Base-by-base conservation (phyloP, 208 protist species). In the Leishmania tarentolae region DNA sequence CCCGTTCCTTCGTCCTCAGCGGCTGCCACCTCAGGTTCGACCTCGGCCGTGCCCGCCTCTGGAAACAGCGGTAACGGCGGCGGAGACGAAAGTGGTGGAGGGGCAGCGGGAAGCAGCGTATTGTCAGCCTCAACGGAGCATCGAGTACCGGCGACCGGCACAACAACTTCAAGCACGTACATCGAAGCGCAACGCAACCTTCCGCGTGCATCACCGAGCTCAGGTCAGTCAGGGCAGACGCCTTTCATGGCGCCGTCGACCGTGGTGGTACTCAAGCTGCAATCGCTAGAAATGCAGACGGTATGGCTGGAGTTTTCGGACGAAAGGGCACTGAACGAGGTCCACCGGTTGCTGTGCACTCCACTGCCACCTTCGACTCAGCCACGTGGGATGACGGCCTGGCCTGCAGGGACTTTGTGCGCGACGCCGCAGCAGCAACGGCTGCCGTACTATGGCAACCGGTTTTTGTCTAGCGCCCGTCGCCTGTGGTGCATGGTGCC, bases 401-500 rank as follows among this genome's bases (percentile, higher is more conserved):
- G 56, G 21, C 4, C 63, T 28, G 7, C 50, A 44, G 35, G 65
- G 35, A 19, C 69, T 40, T 37, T 19, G 21, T 6, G 42, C 53
- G 24, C 44, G 21, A 37, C 31, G 65, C 42, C 69, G 78, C 40
- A 31, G 28, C 61, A 0, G 63, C 69, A 28, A 28, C 56, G 56
- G 21, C 78, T 76, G 15, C 65, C 83, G 57, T 81, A 75, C 40
- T 68, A 71, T 35, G 83, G 83, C 47, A 93, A 91, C 61, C 87
- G 80, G n/a, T 86, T 91, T 70, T 53, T 93, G 7, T 81, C 83
- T 13, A 91, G 89, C 73, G 89, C 89, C n/a, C 87, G 85, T 4
- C 71, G 89, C 21, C 71, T 73, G 35, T 85, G 85, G 80, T 79
- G 76, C 8, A 91, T 93, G 87, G 78, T 82, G 56, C 82, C 85